These are phyloP conservation scores for Paraphoma chrysanthemicola DNA, from an alignment of 2,329 filamentous ascomycete species.

Conservation along the genomic window DNA sequence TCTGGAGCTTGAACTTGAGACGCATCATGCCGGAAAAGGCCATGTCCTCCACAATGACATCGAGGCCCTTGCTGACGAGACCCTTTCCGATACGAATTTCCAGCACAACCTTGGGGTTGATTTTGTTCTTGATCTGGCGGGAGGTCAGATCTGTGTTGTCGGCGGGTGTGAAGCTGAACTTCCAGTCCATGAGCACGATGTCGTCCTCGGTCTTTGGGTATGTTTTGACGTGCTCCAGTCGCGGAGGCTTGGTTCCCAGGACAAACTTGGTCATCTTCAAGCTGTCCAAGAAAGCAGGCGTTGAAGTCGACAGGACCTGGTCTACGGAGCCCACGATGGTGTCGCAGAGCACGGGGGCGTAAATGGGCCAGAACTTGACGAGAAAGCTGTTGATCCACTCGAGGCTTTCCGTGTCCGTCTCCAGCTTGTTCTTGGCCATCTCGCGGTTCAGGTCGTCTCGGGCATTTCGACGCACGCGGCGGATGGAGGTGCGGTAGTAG, in stretches of 20 bases:
- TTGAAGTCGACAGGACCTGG: conserved; percentile 91
- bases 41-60: conserved; percentile 98
- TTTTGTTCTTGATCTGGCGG: conserved; percentile 89
- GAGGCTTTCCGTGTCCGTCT: conserved; percentile 88
- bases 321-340: conserved; percentile 94
- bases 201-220: conserved; percentile 96
- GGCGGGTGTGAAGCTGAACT: conserved; percentile 98
- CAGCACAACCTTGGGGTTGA: conserved; percentile 95
- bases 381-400: conserved; percentile 99
- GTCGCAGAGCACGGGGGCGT: conserved; percentile 89
- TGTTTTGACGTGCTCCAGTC: conserved; percentile 97
- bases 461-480: conserved; percentile 92
- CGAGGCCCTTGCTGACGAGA: conserved; percentile 94
- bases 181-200: conserved; percentile 98
- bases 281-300: conserved; percentile 91
- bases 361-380: conserved; percentile 99
- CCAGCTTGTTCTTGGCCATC: conserved; percentile 83
- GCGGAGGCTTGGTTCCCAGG: conserved; percentile 90
- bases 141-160: conserved; percentile 91
- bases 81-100: conserved; percentile 96
- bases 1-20: conserved; percentile 95
- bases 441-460: conserved; percentile 92
- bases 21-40: conserved; percentile 95
- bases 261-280: conserved; percentile 93
- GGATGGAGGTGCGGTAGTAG: conserved; percentile 95